Conservation (phyloP, 345 rosid species). For the Theobroma cacao region DNA sequence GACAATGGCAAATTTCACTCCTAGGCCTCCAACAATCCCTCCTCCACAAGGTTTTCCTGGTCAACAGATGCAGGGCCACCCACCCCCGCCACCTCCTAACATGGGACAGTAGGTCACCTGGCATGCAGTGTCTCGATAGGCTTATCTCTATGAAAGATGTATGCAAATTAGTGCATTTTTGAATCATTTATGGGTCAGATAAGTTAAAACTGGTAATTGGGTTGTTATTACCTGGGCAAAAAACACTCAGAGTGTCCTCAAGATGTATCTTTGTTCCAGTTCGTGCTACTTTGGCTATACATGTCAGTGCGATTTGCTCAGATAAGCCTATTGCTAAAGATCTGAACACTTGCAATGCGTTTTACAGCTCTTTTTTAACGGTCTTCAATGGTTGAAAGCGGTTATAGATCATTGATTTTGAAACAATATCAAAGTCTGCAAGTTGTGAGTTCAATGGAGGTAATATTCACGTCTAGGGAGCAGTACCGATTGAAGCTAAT, state of each 20-base stretch:
- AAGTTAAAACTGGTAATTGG: not conserved
- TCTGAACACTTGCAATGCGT: no score
- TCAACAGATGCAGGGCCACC: conserved; percentile 42
- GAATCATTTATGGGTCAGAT: not conserved
- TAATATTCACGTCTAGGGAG: no score
- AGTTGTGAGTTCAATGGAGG: not conserved
- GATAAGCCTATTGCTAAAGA: not conserved
- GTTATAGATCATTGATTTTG: not conserved
- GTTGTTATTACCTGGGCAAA: not conserved
- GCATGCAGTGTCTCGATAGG: not conserved
- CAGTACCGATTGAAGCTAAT: not conserved
- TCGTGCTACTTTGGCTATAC: not conserved
- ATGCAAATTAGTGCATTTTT: not conserved
- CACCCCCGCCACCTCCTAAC: conserved; percentile 13
- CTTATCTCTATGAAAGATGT: not conserved
- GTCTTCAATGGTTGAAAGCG: not conserved
- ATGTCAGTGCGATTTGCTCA: not conserved
- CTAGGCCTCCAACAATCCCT: conserved; percentile 50
- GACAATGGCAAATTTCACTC: conserved; percentile 57
- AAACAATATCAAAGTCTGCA: not conserved
- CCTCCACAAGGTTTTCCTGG: conserved; percentile 57
- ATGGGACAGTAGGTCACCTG: conserved; percentile 9
- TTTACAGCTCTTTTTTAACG: not conserved
- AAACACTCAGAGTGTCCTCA: not conserved
- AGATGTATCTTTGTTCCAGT: not conserved